Percentiles rank a stretch among this genome's conserved stretches.
phyloP scores from a whole-genome alignment of 2,329 filamentous ascomycete species.

The Bipolaris oryzae region DNA sequence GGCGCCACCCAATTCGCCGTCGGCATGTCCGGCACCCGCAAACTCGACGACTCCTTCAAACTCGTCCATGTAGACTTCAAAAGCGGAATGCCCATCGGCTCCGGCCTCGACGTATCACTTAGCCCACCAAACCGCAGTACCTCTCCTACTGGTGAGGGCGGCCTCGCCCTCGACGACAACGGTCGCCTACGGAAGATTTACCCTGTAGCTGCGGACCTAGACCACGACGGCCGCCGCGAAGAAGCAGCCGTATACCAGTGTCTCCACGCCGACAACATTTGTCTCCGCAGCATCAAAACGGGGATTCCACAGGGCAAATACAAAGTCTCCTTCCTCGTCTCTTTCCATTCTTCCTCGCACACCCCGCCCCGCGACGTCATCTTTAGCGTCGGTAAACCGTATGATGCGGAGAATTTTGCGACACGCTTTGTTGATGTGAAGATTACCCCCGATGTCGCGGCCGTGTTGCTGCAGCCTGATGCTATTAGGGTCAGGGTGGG shows the following conservation, averaged over 20 bases:
- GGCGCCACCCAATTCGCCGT: constrained; percentile 38
- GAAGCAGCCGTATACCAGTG: constrained; percentile 48
- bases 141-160: constrained; percentile 41
- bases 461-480: constrained; percentile 47
- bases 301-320: constrained; percentile 48
- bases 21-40: constrained; percentile 40
- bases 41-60: constrained; percentile 40
- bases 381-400: constrained; percentile 48
- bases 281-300: constrained; percentile 44
- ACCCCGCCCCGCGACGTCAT: constrained; percentile 39
- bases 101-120: neutral
- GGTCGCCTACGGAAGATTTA: constrained; percentile 40
- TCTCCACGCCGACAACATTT: constrained; percentile 39
- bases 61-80: constrained; percentile 48
- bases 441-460: constrained; percentile 48
- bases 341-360: constrained; percentile 33
- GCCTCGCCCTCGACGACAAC: constrained; percentile 34
- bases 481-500: constrained; percentile 47
- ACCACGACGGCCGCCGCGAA: constrained; percentile 43
- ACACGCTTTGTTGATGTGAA: constrained; percentile 45
- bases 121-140: constrained; percentile 20
- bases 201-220: constrained; percentile 45
- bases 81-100: constrained; percentile 34
- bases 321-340: constrained; percentile 45
- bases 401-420: constrained; percentile 40